A percentile compares a stretch with the other conserved stretches of the same genome.
These are phyloP conservation scores for Choiromyces venosus DNA, from an alignment of 495 filamentous ascomycete species.

Conservation along the genomic window DNA sequence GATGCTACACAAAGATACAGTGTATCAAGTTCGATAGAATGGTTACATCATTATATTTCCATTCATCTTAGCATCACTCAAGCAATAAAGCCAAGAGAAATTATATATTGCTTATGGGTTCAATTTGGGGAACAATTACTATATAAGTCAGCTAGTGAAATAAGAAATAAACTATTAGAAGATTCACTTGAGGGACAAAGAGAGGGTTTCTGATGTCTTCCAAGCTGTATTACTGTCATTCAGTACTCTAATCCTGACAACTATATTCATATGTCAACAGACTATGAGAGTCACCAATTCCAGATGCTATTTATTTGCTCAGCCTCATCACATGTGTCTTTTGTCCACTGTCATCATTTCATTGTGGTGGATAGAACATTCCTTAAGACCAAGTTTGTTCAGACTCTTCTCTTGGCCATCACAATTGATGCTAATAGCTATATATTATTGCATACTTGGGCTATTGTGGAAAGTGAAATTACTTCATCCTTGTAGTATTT, in stretches of 20 bases:
- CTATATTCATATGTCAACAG: no score
- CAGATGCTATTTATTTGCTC: no score
- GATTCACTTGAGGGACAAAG: no score
- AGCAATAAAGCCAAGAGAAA: conserved; percentile 5
- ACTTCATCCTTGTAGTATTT: conserved; percentile 10
- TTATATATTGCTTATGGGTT: conserved; percentile 3
- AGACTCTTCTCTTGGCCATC: conserved; percentile 12
- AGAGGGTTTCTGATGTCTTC: conserved; percentile 9
- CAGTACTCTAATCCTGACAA: no score
- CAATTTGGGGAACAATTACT: no score
- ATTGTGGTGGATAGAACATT: conserved; percentile 17
- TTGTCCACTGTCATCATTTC: conserved; percentile 4
- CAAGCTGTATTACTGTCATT: no score
- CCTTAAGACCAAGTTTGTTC: conserved; percentile 14
- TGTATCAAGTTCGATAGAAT: conserved; percentile 5
- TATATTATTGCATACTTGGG: conserved; percentile 17
- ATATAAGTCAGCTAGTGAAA: no score
- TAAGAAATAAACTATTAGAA: no score
- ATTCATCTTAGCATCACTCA: no score
- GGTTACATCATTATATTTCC: not conserved
- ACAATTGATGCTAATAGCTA: no score
- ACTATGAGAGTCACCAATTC: no score
- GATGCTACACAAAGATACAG: not conserved
- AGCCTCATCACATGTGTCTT: no score
- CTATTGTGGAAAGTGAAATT: conserved; percentile 14